These are phyloP conservation scores for Cryptococcus sp. DNA, from an alignment of 1,284 basidiomycete species.

Conservation along the genomic window DNA sequence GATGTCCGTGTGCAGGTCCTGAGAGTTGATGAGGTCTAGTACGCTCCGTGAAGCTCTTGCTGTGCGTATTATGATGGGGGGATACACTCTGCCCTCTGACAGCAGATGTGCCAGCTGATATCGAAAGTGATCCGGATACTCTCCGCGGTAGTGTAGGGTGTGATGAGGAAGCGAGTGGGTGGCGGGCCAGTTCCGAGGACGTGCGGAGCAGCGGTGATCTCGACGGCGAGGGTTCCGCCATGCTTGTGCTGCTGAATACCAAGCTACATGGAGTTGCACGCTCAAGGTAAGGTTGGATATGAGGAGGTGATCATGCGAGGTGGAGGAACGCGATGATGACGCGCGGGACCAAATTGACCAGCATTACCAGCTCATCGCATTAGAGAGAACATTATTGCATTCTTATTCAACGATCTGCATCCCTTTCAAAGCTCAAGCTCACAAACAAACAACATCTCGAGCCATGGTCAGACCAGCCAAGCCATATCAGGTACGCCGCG, in stretches of 20 bases:
- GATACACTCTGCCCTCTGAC: too few species aligned
- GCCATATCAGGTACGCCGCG: conserved; percentile 25
- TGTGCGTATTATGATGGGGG: too few species aligned
- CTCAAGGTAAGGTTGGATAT: neutral
- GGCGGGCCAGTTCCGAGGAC: neutral
- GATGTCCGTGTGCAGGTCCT: neutral
- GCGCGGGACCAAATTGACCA: conserved; percentile 4
- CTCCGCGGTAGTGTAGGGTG: conserved; percentile 15
- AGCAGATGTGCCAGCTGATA: too few species aligned
- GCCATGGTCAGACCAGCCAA: conserved; percentile 24
- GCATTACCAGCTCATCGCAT: neutral
- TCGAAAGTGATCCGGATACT: neutral
- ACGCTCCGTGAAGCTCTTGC: neutral
- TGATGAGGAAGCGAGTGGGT: conserved; percentile 9
- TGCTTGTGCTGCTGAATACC: neutral
- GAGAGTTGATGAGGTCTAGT: neutral
- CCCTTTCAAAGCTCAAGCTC: neutral
- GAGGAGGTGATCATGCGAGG: neutral
- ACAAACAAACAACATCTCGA: conserved; percentile 3
- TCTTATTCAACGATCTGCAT: neutral
- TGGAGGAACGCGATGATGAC: neutral
- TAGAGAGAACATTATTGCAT: neutral
- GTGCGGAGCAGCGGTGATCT: neutral
- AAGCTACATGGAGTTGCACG: too few species aligned
- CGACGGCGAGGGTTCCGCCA: neutral